Percentiles rank a stretch among this genome's conserved stretches.
These are phyloP conservation scores for Flaveria robusta DNA, from an alignment of 129 eudicot genomes.

Conservation along the genomic window DNA sequence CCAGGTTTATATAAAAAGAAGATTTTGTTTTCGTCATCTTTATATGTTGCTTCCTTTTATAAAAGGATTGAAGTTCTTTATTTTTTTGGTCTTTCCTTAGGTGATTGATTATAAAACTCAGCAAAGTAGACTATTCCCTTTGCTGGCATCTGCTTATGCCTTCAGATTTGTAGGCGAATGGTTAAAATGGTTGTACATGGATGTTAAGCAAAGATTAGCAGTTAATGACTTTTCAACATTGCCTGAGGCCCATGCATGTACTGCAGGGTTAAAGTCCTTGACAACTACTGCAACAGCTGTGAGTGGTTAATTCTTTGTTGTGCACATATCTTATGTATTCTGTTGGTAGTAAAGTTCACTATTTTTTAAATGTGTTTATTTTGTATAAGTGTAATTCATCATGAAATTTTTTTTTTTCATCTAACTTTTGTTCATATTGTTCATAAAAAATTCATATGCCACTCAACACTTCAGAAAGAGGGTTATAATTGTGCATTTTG, in stretches of 20 bases:
- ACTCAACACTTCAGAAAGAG: neutral
- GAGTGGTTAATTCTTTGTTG: constrained; percentile 29
- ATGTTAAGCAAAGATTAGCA: constrained; percentile 80
- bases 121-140: constrained; percentile 93
- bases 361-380: neutral
- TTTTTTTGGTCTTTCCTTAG: constrained; percentile 33
- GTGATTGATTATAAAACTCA: constrained; percentile 97
- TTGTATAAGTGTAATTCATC: constrained; percentile 6
- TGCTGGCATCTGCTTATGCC: constrained; percentile 98
- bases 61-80: neutral
- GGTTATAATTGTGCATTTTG: constrained; percentile 7
- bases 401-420: neutral
- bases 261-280: constrained; percentile 98
- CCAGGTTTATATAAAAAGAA: constrained; percentile 54
- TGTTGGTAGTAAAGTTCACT: constrained; percentile 1
- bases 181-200: constrained; percentile 86
- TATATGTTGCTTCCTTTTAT: constrained; percentile 5
- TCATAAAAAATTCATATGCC: neutral
- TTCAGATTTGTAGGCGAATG: constrained; percentile 97
- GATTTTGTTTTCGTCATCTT: constrained; percentile 11
- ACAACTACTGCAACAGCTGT: constrained; percentile 94
- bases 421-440: neutral
- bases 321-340: neutral
- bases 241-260: constrained; percentile 98
- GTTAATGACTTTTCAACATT: constrained; percentile 91